Evolutionary conservation across 208 protist genomes (phyloP), one percentile per base, ranked within the genome.

Genomic region (Wallacemonas sp.): DNA sequence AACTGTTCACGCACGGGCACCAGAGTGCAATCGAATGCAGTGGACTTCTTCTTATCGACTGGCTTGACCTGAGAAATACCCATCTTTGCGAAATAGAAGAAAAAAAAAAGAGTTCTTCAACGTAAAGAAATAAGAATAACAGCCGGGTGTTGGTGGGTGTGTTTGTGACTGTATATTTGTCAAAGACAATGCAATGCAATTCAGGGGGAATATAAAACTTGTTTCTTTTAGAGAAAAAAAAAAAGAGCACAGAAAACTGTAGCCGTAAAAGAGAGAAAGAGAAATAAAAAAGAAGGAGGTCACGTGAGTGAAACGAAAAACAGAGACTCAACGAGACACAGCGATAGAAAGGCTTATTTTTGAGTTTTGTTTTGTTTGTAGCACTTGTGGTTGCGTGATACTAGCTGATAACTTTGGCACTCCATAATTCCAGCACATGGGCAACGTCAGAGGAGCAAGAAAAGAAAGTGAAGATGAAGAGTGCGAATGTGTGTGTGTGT

Each of bases 1-100:
- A 86, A 86, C 58, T 77, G 47, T 31, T 70, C 67, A 31, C 75
- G 66, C 33, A 73, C 42, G 19, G 75, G 69, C 5, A 86, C 62
- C 68, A 82, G 49, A 1, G 70, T 78, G 59, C 76, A 86, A 2
- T 26, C 41, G 51, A 58, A 58, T 14, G 51, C 51, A 5, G 51
- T 58, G 8, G 51, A 58, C 51, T 79, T 63, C 51, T 70, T 82
- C 34, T 28, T 56, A 30, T 67, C 31, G 5, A 11, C 15, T 24
- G 54, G 30, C 19, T 61, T 61, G 17, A 8, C 17, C 5, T 26
- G 19, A 42, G 31, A 6, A 53, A 47, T 26, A 21, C 70, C 74
- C 74, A 80, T 80, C 47, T n/a, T 61, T 58, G 3, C 17, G 21
- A 26, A 14, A 5, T 19, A 39, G 19, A 28, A 41, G 66, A 39